phyloP scores from a whole-genome alignment of 331 rosid genomes.

The Dryas integrifolia region DNA sequence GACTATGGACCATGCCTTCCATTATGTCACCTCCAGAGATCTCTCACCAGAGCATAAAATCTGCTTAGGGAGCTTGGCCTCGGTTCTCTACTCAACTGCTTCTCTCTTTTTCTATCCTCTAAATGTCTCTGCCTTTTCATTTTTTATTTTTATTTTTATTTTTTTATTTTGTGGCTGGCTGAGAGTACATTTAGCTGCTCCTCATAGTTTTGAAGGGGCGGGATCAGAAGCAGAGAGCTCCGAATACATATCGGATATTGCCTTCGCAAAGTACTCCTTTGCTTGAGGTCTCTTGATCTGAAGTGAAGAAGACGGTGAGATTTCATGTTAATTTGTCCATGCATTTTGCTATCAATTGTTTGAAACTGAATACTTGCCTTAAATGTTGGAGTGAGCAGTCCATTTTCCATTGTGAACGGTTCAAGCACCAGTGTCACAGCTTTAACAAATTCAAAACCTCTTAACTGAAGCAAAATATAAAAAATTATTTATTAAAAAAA shows the following conservation, averaged over 20 bases:
- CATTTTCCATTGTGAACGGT: conserved; percentile 83
- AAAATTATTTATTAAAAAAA: conserved; percentile 19
- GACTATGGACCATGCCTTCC: conserved; percentile 1
- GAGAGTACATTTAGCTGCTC: conserved; percentile 14
- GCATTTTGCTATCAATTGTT: conserved; percentile 5
- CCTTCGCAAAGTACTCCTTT: conserved; percentile 61
- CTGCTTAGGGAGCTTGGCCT: not conserved
- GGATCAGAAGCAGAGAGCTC: conserved; percentile 61
- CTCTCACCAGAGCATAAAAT: conserved; percentile 4
- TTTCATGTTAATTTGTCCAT: not conserved
- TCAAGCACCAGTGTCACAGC: conserved; percentile 67
- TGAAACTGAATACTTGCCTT: conserved; percentile 58
- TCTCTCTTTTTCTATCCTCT: not conserved
- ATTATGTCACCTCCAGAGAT: not conserved
- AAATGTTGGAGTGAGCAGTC: conserved; percentile 86
- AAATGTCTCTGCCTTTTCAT: not conserved
- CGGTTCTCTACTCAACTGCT: conserved; percentile 1
- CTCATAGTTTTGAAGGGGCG: conserved; percentile 32
- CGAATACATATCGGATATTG: conserved; percentile 66
- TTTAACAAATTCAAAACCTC: conserved; percentile 93
- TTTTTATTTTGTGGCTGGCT: not conserved
- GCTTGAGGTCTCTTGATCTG: conserved; percentile 97
- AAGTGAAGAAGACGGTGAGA: conserved; percentile 7
- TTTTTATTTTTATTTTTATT: not conserved
- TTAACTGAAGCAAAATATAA: conserved; percentile 55